Evolutionary conservation across 2,329 filamentous ascomycete species (phyloP).

Genomic region (Beauveria australis): DNA sequence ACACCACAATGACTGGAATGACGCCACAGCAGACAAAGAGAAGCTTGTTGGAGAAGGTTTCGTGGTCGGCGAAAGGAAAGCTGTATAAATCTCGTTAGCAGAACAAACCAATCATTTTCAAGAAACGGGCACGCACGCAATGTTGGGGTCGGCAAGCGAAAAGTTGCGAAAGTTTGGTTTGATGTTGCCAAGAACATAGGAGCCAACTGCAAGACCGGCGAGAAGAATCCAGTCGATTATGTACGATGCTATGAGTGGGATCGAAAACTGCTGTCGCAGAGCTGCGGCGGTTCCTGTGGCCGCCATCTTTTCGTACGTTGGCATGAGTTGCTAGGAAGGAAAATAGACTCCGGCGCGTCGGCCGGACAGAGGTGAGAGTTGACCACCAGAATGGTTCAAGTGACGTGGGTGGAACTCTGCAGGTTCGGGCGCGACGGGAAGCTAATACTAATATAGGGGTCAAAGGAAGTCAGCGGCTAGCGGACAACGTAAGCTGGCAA

Average conservation of each 20-base stretch:
- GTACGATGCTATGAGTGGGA: constrained; percentile 52
- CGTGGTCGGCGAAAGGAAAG: constrained; percentile 61
- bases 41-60: constrained; percentile 62
- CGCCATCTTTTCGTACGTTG: constrained; percentile 22
- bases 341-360: not conserved
- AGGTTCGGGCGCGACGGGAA: not conserved
- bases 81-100: constrained; percentile 24
- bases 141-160: constrained; percentile 61
- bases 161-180: constrained; percentile 63
- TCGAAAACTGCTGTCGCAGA: constrained; percentile 20
- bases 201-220: constrained; percentile 48
- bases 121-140: constrained; percentile 47
- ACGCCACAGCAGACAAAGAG: constrained; percentile 56
- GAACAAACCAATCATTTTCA: not conserved
- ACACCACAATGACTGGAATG: constrained; percentile 59
- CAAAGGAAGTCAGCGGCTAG: not conserved
- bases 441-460: not conserved
- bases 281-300: constrained; percentile 15
- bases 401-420: not conserved
- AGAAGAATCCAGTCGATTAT: constrained; percentile 67
- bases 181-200: constrained; percentile 49
- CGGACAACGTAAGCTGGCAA: constrained; percentile 3
- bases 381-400: not conserved
- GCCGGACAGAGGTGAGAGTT: not conserved
- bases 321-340: constrained; percentile 15